phyloP scores from a whole-genome alignment of 352 stramenopile genomes.

The Phytophthora chlamydospora region DNA sequence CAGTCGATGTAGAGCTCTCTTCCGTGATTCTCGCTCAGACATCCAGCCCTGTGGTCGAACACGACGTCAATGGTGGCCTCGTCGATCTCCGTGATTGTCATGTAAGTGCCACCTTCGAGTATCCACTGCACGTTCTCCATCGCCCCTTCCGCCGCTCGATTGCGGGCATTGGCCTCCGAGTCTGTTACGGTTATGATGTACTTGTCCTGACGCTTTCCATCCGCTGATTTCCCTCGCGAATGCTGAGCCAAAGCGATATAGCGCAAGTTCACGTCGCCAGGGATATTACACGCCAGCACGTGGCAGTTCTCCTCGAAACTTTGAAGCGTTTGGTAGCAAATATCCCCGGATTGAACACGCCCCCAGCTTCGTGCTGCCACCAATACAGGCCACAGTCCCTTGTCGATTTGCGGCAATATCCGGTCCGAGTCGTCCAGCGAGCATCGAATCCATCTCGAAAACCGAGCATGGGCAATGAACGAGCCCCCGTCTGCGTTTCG shows the following conservation, averaged over 20 bases:
- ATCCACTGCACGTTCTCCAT: slow-evolving; percentile 29
- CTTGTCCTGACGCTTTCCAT: slow-evolving; percentile 49
- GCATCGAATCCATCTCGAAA: slow-evolving; percentile 16
- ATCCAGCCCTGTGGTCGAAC: slow-evolving; percentile 31
- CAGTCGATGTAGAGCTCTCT: slow-evolving; percentile 51
- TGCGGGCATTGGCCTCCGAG: slow-evolving; percentile 5
- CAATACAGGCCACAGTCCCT: slow-evolving; percentile 21
- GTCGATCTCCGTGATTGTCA: slow-evolving; percentile 27
- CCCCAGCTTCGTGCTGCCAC: slow-evolving; percentile 16
- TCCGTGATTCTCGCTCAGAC: slow-evolving; percentile 39
- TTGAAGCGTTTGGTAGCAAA: slow-evolving; percentile 25
- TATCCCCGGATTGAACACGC: slow-evolving; percentile 16
- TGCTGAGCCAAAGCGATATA: slow-evolving; percentile 29
- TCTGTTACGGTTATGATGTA: slow-evolving; percentile 12
- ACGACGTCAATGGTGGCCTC: slow-evolving; percentile 23
- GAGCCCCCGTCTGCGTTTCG: not conserved
- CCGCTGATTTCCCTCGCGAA: not conserved
- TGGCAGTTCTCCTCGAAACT: slow-evolving; percentile 18
- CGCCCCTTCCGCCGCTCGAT: not conserved
- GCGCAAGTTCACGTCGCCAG: slow-evolving; percentile 16
- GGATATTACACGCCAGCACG: slow-evolving; percentile 29
- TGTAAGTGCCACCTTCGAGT: slow-evolving; percentile 22
- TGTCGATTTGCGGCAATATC: slow-evolving; percentile 18
- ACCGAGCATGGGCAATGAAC: slow-evolving; percentile 12
- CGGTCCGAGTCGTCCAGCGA: slow-evolving; percentile 6